Base-by-base conservation (phyloP, 2,329 filamentous ascomycete species). In the Fusarium coffeatum region DNA sequence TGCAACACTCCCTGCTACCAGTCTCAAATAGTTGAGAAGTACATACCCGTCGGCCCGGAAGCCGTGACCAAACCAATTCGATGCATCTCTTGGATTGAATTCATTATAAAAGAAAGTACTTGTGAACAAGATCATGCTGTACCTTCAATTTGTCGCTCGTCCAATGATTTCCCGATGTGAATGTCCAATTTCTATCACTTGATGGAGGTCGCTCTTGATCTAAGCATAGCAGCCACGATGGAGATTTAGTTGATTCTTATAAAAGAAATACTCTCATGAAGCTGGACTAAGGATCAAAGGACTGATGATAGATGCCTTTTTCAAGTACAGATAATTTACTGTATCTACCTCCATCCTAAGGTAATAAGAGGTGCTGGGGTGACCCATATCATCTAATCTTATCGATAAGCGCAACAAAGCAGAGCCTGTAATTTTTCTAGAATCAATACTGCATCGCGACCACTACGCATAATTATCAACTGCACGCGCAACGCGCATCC, bases 361-460 rank as follows among this genome's bases (percentile, higher is more conserved):
- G 30, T 27, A 27, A 32, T 34, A 34, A 34, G 15, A 37, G 32
- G 32, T 37, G 32, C 18, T n/a, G 3, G 32, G 9, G 8, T 37
- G 16, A 18, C 34, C 34, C 34, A 37, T 4, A 7, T 2, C 12
- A 53, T 48, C 48, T 59, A 51, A 57, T 66, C 71, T 76, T 76
- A 77, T 77, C 73, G 72, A 74, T 75, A 76, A 70, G 59, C 41
- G 25, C 45, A 28, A 57, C 23, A 23, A 59, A 28, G 37, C 48
- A 56, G 22, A 56, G 54, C 37, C 30, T 59, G 72, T 59, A 76
- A 66, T 74, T 77, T 77, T 77, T 71, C 37, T 57, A 73, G 66
- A 67, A 70, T 45, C 55, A 42, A 48, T 56, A 30, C 56, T 48
- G 48, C 57, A 64, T 68, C 63, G 70, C 68, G 69, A 72, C 64